These are phyloP conservation scores for Neophaeococcomyces mojaviensis DNA, from an alignment of 2,329 filamentous ascomycete genomes.

Conservation along the genomic window DNA sequence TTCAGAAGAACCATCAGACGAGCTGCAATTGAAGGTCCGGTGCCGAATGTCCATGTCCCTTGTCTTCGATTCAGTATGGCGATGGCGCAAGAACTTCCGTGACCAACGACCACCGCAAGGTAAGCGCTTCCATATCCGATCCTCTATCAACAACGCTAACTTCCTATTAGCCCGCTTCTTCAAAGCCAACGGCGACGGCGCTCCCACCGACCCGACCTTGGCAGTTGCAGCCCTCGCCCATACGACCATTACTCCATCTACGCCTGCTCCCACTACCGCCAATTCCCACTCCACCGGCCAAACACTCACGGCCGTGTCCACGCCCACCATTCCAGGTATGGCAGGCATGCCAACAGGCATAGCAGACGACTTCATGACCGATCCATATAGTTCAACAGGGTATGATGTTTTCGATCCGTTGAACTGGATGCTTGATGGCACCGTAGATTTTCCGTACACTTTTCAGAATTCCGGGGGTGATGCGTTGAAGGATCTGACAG, in stretches of 20 bases:
- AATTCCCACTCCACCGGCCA: background rate
- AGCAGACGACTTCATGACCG: conserved; percentile 18
- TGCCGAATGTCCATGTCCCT: conserved; percentile 62
- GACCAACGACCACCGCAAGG: conserved; percentile 47
- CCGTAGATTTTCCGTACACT: conserved; percentile 68
- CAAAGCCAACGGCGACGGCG: conserved; percentile 5
- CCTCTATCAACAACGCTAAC: conserved; percentile 40
- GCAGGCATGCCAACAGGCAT: conserved; percentile 22
- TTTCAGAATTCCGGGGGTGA: conserved; percentile 10
- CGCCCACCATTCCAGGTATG: conserved; percentile 19
- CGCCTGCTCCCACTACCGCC: background rate
- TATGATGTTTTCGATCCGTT: conserved; percentile 89
- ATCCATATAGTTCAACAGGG: conserved; percentile 40
- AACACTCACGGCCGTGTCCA: background rate
- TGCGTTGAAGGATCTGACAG: conserved; percentile 2
- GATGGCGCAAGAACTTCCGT: conserved; percentile 61
- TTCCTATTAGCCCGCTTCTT: conserved; percentile 8
- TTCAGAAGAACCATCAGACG: conserved; percentile 25
- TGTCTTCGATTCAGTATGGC: conserved; percentile 60
- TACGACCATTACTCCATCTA: conserved; percentile 22
- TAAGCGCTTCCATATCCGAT: conserved; percentile 50
- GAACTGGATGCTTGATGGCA: conserved; percentile 85
- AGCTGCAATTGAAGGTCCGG: conserved; percentile 55
- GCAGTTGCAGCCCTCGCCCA: conserved; percentile 34
- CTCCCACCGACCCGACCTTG: conserved; percentile 1